Percentiles rank a stretch among this genome's conserved stretches.
These are phyloP conservation scores for Leishmania guyanensis DNA, from an alignment of 208 protist genomes.

Conservation along the genomic window DNA sequence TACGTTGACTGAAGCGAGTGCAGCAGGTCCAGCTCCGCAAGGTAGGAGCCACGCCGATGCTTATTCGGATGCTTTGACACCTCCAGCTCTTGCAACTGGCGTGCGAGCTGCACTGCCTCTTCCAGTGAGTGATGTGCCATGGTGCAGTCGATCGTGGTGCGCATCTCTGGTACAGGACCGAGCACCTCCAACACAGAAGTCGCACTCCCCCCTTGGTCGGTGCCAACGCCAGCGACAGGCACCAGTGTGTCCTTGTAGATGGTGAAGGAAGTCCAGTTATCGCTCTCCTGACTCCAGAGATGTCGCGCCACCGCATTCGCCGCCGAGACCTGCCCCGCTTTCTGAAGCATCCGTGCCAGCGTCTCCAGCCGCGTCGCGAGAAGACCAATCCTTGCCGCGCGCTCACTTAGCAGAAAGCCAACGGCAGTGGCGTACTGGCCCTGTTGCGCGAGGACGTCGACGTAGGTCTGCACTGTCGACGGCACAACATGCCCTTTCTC, in stretches of 20 bases:
- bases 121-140: conserved; percentile 44
- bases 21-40: conserved; percentile 77
- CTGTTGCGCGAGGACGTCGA: conserved; percentile 82
- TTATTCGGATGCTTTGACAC: conserved; percentile 35
- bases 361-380: conserved; percentile 79
- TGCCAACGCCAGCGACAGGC: neutral
- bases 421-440: conserved; percentile 55
- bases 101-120: conserved; percentile 57
- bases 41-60: conserved; percentile 69
- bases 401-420: conserved; percentile 61
- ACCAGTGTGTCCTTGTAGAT: conserved; percentile 66
- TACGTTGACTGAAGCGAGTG: conserved; percentile 25
- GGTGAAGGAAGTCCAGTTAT: conserved; percentile 82
- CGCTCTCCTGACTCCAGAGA: conserved; percentile 60
- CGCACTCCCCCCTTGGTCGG: neutral
- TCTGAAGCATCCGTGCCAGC: conserved; percentile 45
- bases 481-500: conserved; percentile 61
- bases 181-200: conserved; percentile 22
- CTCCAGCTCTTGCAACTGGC: conserved; percentile 36
- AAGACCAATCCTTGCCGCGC: conserved; percentile 65
- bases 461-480: conserved; percentile 73
- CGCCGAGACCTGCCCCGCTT: conserved; percentile 37
- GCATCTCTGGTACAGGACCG: conserved; percentile 28
- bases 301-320: conserved; percentile 67
- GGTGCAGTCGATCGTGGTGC: conserved; percentile 40